Base-by-base conservation (phyloP, 23 red algal species). In the Cyanidioschyzon merolae region DNA sequence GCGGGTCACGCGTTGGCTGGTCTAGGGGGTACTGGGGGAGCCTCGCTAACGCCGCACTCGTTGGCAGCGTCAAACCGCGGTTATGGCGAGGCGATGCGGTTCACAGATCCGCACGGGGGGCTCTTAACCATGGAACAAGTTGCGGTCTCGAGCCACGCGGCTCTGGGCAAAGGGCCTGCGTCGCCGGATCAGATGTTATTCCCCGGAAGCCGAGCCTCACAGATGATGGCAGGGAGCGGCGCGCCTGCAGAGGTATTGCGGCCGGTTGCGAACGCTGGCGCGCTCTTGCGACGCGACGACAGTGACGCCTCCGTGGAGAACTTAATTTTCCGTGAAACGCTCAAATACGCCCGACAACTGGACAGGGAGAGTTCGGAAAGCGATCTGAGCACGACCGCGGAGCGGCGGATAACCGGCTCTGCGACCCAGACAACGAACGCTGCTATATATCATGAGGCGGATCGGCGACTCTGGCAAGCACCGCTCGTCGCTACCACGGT, bases 321-420 rank as follows among this genome's bases (percentile, higher is more conserved):
- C 74, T 84, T 96, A 39, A 96, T 96, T 39, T 95, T 86, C 81
- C 85, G 85, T 17, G 90, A 95, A 63, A 85, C 86, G 50, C 75
- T 76, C 21, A 79, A 87, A 54, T 85, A 89, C n/a, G 63, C 63
- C 12, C 32, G n/a, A 27, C 63, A 71, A 7, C 32, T 71, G 63
- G 63, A 71, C 63, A 7, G 63, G 12, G 63, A 71, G 3, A 35
- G 63, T 12, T 71, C 63, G 2, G 63, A 71, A 7, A 35, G 63
- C 32, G 63, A 71, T 35, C 63, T 71, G 63, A 35, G n/a, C n/a
- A 35, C n/a, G n/a, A 71, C n/a, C 29, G 63, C 63, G 7, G 63
- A 71, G 63, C 63, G 63, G 3, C 63, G 63, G 21, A 21, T 7
- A 21, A 54, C 21, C 12, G 45, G 45, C 45, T 15, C 45, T 15